Conservation (phyloP, 1,284 basidiomycete genomes). For the Pseudozyma tsukubaensis region DNA sequence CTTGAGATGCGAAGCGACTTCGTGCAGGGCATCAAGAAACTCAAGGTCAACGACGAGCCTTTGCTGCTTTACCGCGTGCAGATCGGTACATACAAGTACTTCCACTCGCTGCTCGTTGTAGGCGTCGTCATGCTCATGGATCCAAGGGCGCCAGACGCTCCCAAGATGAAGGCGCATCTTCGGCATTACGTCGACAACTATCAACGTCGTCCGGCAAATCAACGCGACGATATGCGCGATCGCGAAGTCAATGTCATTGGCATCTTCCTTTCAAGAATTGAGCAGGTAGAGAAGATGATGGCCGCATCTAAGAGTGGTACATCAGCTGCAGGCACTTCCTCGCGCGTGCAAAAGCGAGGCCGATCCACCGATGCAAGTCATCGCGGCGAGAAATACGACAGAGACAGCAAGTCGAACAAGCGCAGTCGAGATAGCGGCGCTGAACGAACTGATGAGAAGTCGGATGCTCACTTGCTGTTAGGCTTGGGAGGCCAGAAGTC, state of each 20-base stretch:
- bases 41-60: constrained; percentile 20
- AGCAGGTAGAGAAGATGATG: constrained; percentile 38
- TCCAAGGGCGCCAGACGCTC: constrained; percentile 47
- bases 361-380: constrained; percentile 26
- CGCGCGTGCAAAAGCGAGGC: constrained; percentile 20
- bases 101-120: constrained; percentile 57
- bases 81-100: constrained; percentile 61
- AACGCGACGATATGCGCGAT: constrained; percentile 58
- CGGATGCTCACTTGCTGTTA: constrained; percentile 42
- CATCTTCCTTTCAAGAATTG: constrained; percentile 51
- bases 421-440: constrained; percentile 13
- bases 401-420: constrained; percentile 23
- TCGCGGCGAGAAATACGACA: constrained; percentile 9
- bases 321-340: neutral
- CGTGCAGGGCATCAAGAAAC: constrained; percentile 29
- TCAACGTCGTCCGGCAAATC: constrained; percentile 13
- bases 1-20: constrained; percentile 56
- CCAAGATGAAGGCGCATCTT: constrained; percentile 47
- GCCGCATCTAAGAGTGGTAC: constrained; percentile 5
- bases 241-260: constrained; percentile 54
- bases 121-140: constrained; percentile 60
- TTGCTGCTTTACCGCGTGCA: constrained; percentile 46
- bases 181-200: constrained; percentile 43
- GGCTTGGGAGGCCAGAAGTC: constrained; percentile 22
- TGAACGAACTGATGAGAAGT: constrained; percentile 26